These are phyloP conservation scores for Artemisia annua DNA, from an alignment of 129 eudicot species.

Conservation along the genomic window DNA sequence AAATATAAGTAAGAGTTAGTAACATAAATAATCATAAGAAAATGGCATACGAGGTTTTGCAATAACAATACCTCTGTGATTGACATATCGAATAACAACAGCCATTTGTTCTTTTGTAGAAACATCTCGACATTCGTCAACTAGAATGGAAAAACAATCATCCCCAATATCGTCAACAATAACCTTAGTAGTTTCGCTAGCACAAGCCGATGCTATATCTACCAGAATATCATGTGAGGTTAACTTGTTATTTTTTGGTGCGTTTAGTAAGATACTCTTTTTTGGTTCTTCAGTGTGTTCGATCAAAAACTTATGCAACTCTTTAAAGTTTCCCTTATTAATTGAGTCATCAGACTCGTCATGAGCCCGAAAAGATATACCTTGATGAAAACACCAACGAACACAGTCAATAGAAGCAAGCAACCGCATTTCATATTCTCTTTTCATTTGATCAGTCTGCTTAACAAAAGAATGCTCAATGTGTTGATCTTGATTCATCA, in stretches of 20 bases:
- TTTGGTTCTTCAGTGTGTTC: constrained; percentile 10
- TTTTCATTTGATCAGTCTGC: constrained; percentile 7
- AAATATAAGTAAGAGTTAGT: no score
- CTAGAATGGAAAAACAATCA: neutral
- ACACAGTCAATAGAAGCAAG: constrained; percentile 6
- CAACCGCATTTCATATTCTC: neutral
- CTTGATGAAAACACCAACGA: neutral
- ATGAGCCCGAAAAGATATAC: constrained; percentile 11
- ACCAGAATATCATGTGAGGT: neutral
- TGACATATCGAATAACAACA: neutral
- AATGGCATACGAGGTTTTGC: no score
- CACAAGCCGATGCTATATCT: constrained; percentile 8
- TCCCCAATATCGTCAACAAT: neutral
- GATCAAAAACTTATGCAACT: constrained; percentile 9
- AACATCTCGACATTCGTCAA: constrained; percentile 2
- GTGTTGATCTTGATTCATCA: neutral
- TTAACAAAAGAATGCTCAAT: neutral
- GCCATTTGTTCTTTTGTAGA: constrained; percentile 4
- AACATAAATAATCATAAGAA: no score
- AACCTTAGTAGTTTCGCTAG: neutral
- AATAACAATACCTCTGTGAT: neutral
- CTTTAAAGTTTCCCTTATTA: constrained; percentile 2
- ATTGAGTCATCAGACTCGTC: neutral
- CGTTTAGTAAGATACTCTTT: neutral
- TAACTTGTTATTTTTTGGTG: constrained; percentile 5